Conservation (phyloP, 2,329 filamentous ascomycete genomes). For the Pseudopithomyces chartarum region DNA sequence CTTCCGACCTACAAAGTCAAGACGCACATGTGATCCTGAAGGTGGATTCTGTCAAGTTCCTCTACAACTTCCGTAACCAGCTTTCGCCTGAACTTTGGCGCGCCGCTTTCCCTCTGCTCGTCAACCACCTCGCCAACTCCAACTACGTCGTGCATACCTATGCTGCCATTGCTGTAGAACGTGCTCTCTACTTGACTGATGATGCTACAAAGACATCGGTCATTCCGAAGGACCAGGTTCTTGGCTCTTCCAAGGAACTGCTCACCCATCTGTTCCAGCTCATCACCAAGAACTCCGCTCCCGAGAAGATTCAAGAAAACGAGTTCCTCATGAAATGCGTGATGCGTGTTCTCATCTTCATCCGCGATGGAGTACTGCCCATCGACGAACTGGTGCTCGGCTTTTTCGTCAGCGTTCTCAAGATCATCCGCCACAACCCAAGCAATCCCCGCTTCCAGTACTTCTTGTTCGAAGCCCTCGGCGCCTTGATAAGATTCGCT, state of each 20-base stretch:
- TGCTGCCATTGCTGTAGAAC: slow-evolving; percentile 93
- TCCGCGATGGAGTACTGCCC: slow-evolving; percentile 77
- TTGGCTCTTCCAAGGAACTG: slow-evolving; percentile 82
- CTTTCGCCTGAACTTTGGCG: slow-evolving; percentile 92
- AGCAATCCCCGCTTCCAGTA: slow-evolving; percentile 99
- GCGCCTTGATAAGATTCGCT: slow-evolving; percentile 81
- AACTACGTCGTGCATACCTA: slow-evolving; percentile 99
- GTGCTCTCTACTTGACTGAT: slow-evolving; percentile 82
- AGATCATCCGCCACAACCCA: slow-evolving; percentile 90
- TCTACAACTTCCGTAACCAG: slow-evolving; percentile 96
- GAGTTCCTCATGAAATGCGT: slow-evolving; percentile 99
- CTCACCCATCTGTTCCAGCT: slow-evolving; percentile 88
- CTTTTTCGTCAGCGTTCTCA: slow-evolving; percentile 86
- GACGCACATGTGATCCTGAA: slow-evolving; percentile 83
- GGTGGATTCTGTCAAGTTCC: slow-evolving; percentile 97
- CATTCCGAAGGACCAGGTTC: slow-evolving; percentile 78
- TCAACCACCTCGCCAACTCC: slow-evolving; percentile 84
- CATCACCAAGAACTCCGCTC: slow-evolving; percentile 81
- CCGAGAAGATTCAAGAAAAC: slow-evolving; percentile 96
- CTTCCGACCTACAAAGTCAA: slow-evolving; percentile 79
- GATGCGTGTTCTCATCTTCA: slow-evolving; percentile 95
- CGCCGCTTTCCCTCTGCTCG: slow-evolving; percentile 83
- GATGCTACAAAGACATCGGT: slow-evolving; percentile 71
- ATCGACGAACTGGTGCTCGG: slow-evolving; percentile 79
- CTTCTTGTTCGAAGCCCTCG: slow-evolving; percentile 94